These are phyloP conservation scores for Aspergillus biplanus DNA, from an alignment of 495 filamentous ascomycete species.

Conservation along the genomic window DNA sequence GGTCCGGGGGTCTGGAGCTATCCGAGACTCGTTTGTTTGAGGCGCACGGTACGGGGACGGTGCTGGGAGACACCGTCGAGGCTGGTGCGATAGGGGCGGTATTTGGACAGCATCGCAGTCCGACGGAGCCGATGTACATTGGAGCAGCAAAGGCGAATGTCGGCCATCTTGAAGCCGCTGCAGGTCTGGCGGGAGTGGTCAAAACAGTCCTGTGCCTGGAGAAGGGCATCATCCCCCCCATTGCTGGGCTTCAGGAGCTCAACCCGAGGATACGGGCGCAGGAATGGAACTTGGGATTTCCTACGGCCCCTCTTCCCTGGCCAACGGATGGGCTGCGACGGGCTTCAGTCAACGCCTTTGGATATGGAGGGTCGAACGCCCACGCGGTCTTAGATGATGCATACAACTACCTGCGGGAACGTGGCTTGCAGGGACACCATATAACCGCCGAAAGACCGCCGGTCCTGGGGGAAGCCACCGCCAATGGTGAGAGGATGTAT, in stretches of 20 bases:
- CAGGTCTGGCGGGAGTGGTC: slow-evolving; percentile 44
- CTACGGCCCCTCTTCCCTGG: slow-evolving; percentile 12
- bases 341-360: slow-evolving; percentile 33
- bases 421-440: not conserved
- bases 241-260: slow-evolving; percentile 31
- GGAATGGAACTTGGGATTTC: slow-evolving; percentile 31
- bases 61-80: slow-evolving; percentile 64
- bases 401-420: not conserved
- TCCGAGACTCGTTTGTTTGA: slow-evolving; percentile 31
- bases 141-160: slow-evolving; percentile 46
- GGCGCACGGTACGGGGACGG: slow-evolving; percentile 56
- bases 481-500: too few relatives aligned
- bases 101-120: slow-evolving; percentile 6
- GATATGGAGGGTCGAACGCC: slow-evolving; percentile 38
- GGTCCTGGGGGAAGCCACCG: too few relatives aligned
- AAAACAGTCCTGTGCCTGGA: slow-evolving; percentile 40
- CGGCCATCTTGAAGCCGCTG: slow-evolving; percentile 49
- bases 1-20: slow-evolving; percentile 40
- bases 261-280: slow-evolving; percentile 38
- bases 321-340: slow-evolving; percentile 16
- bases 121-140: slow-evolving; percentile 21
- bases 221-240: slow-evolving; percentile 38
- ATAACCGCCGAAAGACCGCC: not conserved
- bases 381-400: slow-evolving; percentile 33
- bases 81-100: slow-evolving; percentile 46